Evolutionary conservation across 2,329 filamentous ascomycete species (phyloP).

Genomic region (Aspergillus tubingensis): DNA sequence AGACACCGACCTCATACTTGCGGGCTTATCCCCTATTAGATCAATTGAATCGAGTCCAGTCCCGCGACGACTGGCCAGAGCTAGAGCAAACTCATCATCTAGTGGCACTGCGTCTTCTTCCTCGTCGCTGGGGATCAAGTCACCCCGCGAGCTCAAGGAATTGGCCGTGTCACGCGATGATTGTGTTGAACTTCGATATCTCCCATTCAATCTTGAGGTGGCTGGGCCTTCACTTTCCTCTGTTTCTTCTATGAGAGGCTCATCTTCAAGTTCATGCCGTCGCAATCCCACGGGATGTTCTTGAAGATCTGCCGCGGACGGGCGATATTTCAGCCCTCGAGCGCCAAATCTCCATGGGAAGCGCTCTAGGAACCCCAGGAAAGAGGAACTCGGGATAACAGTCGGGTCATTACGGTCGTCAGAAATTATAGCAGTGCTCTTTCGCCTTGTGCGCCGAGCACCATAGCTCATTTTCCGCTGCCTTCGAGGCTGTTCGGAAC

Average conservation of each 20-base stretch:
- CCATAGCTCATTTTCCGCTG: constrained; percentile 91
- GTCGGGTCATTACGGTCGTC: constrained; percentile 69
- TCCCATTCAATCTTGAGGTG: constrained; percentile 21
- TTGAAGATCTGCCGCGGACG: constrained; percentile 84
- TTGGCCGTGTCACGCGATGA: constrained; percentile 80
- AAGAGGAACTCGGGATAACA: constrained; percentile 83
- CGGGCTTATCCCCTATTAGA: constrained; percentile 65
- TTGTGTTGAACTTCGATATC: constrained; percentile 73
- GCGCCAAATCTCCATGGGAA: constrained; percentile 84
- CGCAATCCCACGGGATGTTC: constrained; percentile 71
- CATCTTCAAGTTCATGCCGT: constrained; percentile 57
- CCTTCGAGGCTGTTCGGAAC: constrained; percentile 65
- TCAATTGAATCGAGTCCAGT: constrained; percentile 64
- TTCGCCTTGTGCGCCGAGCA: constrained; percentile 62
- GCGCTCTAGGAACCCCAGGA: constrained; percentile 79
- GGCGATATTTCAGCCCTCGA: constrained; percentile 78
- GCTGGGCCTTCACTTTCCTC: constrained; percentile 46
- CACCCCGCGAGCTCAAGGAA: constrained; percentile 82
- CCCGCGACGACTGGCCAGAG: constrained; percentile 68
- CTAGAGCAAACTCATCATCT: constrained; percentile 88
- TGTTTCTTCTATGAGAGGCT: constrained; percentile 69
- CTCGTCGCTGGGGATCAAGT: constrained; percentile 88
- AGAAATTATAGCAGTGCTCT: constrained; percentile 55
- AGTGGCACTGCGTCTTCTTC: constrained; percentile 92
- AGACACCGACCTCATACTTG: constrained; percentile 43